phyloP scores from a whole-genome alignment of 192 early-diverging fungal genomes.

The Oehlia diaphana region DNA sequence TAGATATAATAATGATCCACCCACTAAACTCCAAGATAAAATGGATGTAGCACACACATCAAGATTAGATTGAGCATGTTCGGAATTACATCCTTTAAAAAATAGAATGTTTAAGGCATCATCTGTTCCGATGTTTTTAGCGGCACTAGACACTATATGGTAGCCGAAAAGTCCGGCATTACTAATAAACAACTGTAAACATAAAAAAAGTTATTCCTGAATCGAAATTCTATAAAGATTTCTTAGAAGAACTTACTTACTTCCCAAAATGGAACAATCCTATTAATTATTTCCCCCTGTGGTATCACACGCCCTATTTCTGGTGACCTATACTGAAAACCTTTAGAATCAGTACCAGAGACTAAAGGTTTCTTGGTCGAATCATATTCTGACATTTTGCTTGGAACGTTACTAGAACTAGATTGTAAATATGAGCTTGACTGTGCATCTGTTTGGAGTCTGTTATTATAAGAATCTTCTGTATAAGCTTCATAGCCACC shows the following conservation, averaged over 20 bases:
- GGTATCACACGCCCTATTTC: constrained; percentile 20
- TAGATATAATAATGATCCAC: constrained; percentile 20
- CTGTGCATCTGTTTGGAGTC: too few relatives aligned
- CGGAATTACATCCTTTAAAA: constrained; percentile 14
- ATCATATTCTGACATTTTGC: not conserved
- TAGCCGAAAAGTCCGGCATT: not conserved
- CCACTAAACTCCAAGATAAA: constrained; percentile 18
- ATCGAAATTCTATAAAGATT: not conserved
- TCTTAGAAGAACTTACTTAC: constrained; percentile 16
- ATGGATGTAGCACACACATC: constrained; percentile 18
- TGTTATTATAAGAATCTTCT: not conserved
- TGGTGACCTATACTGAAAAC: constrained; percentile 5
- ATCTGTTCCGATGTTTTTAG: not conserved
- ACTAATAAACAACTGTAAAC: constrained; percentile 15
- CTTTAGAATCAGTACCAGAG: not conserved
- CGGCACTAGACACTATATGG: constrained; percentile 8
- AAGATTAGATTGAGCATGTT: constrained; percentile 8
- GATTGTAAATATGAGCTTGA: not conserved
- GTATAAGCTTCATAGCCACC: not conserved
- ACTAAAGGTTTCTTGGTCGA: not conserved
- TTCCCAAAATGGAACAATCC: constrained; percentile 21
- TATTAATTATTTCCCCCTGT: constrained; percentile 8
- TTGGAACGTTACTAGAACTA: not conserved
- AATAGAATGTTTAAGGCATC: not conserved
- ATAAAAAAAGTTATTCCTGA: not conserved